Percentiles rank a stretch among this genome's conserved stretches.
Evolutionary conservation across 169 alveolate genomes (phyloP).

Genomic region (Eimeria sp.): DNA sequence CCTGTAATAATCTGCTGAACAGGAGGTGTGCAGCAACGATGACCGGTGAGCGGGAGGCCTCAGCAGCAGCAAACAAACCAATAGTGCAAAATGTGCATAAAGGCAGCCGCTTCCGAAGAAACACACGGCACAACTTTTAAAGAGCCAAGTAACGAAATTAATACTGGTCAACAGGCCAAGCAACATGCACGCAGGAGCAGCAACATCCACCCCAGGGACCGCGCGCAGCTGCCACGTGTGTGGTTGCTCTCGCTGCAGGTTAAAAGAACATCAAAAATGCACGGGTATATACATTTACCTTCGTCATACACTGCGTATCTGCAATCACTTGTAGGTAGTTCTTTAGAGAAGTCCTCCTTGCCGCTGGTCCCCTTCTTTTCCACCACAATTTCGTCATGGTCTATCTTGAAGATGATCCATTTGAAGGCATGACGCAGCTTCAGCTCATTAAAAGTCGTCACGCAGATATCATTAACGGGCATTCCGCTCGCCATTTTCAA

Average conservation of each 20-base stretch:
- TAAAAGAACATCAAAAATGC: neutral
- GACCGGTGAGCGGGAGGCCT: neutral
- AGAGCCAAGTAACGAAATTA: neutral
- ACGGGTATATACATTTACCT: slow-evolving; percentile 18
- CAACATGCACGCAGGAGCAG: too few relatives aligned
- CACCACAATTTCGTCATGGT: slow-evolving; percentile 84
- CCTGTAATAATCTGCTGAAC: neutral
- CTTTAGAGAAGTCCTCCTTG: slow-evolving; percentile 79
- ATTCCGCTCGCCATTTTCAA: slow-evolving; percentile 88
- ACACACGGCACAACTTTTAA: neutral
- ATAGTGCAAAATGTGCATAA: too few relatives aligned
- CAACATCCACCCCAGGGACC: neutral
- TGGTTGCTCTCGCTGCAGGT: neutral
- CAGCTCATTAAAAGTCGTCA: slow-evolving; percentile 84
- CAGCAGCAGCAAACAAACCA: too few relatives aligned
- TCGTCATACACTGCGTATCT: slow-evolving; percentile 87
- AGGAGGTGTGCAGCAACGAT: neutral
- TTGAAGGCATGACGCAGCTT: slow-evolving; percentile 85
- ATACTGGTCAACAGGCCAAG: too few relatives aligned
- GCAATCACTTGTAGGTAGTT: slow-evolving; percentile 87
- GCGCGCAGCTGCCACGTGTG: neutral
- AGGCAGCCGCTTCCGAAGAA: neutral
- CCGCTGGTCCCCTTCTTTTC: slow-evolving; percentile 85
- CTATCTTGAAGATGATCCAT: slow-evolving; percentile 86
- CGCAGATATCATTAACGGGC: slow-evolving; percentile 85